These are phyloP conservation scores for Handroanthus guayacan DNA, from an alignment of 257 asterid species.

Conservation along the genomic window DNA sequence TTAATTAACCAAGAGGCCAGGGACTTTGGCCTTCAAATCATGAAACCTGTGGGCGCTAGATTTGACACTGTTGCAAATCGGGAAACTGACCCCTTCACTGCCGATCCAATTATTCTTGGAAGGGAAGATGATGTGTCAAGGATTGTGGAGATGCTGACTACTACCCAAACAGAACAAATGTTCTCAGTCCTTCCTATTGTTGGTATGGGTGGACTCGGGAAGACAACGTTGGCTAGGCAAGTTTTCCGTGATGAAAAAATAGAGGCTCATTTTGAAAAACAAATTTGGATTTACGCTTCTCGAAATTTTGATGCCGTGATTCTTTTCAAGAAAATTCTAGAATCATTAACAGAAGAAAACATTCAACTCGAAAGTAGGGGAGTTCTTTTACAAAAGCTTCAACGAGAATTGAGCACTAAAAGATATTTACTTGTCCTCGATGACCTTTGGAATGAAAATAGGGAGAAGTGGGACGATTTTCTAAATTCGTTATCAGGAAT, in stretches of 20 bases:
- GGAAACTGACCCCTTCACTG: no score
- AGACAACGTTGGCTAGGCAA: background rate
- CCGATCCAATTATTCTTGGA: no score
- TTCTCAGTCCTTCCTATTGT: background rate
- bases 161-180: background rate
- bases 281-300: background rate
- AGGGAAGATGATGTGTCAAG: no score
- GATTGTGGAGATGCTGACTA: no score
- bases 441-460: background rate
- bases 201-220: conserved; percentile 2
- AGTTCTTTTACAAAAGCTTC: no score
- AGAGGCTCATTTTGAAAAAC: background rate
- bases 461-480: background rate
- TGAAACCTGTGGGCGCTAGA: no score
- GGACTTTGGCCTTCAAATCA: no score
- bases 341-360: background rate
- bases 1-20: no score
- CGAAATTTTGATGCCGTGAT: no score
- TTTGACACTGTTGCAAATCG: no score
- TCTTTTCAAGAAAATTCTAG: background rate
- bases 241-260: background rate
- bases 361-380: no score
- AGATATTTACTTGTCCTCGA: background rate
- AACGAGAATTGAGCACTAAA: background rate
- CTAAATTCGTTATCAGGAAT: background rate